Conservation (phyloP, 169 alveolate genomes). For the Plasmodium inui region DNA sequence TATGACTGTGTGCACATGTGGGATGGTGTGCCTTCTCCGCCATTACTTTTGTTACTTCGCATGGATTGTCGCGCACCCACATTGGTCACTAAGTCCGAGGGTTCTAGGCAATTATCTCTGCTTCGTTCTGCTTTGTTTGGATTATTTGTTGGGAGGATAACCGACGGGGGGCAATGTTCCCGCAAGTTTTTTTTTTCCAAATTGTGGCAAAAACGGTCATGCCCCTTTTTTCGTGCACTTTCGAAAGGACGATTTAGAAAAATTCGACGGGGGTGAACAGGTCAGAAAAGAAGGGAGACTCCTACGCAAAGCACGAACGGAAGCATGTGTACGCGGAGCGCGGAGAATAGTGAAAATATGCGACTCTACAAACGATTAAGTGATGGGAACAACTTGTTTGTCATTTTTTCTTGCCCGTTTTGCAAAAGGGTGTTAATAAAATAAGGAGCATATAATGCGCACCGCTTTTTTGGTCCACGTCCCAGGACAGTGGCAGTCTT, state of each 20-base stretch:
- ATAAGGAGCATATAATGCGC: neutral
- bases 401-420: neutral
- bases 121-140: neutral
- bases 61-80: neutral
- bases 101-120: neutral
- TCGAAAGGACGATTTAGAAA: neutral
- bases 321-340: neutral
- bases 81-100: neutral
- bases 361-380: neutral
- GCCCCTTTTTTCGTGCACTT: neutral
- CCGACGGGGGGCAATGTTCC: neutral
- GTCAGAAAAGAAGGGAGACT: neutral
- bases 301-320: neutral
- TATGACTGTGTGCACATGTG: neutral
- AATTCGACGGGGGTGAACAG: neutral
- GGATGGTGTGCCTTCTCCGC: neutral
- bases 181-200: neutral
- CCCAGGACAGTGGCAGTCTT: neutral
- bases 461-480: neutral
- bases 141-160: neutral
- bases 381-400: neutral
- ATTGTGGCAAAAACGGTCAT: neutral
- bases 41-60: neutral
- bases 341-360: neutral
- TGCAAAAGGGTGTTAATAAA: neutral